Percentiles rank a stretch among this genome's conserved stretches.
These are phyloP conservation scores for Ziziphus jujuba DNA, from an alignment of 306 rosid genomes.

Conservation along the genomic window DNA sequence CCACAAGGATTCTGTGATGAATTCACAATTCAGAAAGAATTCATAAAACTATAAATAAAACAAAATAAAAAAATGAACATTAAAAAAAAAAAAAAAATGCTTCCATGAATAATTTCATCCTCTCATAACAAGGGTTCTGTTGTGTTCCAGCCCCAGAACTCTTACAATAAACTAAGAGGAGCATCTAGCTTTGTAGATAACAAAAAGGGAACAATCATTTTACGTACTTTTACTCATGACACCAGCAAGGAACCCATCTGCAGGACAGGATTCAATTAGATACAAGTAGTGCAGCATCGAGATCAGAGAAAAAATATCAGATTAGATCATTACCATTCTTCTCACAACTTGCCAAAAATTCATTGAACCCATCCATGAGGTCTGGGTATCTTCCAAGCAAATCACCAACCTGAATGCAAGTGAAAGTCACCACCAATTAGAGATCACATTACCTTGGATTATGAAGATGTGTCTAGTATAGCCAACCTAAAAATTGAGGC, in stretches of 20 bases:
- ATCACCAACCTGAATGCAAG: constrained; percentile 68
- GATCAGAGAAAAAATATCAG: constrained; percentile 27
- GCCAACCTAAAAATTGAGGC: too few species aligned
- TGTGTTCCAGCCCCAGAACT: constrained; percentile 16
- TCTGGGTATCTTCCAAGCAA: constrained; percentile 84
- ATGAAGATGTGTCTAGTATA: too few species aligned
- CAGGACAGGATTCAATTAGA: constrained; percentile 53
- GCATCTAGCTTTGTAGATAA: constrained; percentile 15
- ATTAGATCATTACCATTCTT: constrained; percentile 71
- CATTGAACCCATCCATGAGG: constrained; percentile 86
- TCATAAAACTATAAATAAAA: constrained; percentile 11
- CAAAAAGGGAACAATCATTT: constrained; percentile 30
- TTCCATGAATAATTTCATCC: constrained; percentile 7
- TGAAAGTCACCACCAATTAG: constrained; percentile 24
- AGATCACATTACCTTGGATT: constrained; percentile 7
- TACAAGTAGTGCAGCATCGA: constrained; percentile 23
- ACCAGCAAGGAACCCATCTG: constrained; percentile 97
- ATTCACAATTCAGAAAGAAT: constrained; percentile 13
- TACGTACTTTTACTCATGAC: constrained; percentile 96
- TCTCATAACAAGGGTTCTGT: constrained; percentile 6
- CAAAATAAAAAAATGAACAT: background rate
- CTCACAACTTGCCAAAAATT: constrained; percentile 85
- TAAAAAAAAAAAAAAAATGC: constrained; percentile 13
- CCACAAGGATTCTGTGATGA: constrained; percentile 76
- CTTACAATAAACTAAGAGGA: constrained; percentile 25